These are phyloP conservation scores for Caloboletus inedulis DNA, from an alignment of 1,284 basidiomycete genomes.

Conservation along the genomic window DNA sequence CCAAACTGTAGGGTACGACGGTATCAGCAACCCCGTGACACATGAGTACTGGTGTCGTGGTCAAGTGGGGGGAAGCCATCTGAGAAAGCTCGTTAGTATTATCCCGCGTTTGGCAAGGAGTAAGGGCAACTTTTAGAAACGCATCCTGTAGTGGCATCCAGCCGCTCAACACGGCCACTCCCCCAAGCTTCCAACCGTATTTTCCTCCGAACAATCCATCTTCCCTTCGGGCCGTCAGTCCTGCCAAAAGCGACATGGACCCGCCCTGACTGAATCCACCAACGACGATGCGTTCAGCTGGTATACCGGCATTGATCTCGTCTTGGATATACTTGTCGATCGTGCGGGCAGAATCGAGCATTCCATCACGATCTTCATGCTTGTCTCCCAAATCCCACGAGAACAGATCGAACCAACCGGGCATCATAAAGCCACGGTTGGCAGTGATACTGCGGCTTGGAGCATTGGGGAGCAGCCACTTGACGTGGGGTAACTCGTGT, in stretches of 20 bases:
- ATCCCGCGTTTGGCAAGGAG: background rate
- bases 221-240: conserved; percentile 51
- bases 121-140: conserved; percentile 28
- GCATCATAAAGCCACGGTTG: conserved; percentile 62
- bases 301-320: conserved; percentile 72
- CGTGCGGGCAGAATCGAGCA: conserved; percentile 59
- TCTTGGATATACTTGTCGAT: conserved; percentile 71
- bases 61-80: conserved; percentile 57
- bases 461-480: conserved; percentile 63
- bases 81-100: conserved; percentile 28
- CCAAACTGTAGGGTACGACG: conserved; percentile 56
- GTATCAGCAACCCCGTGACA: conserved; percentile 82
- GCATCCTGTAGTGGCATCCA: conserved; percentile 61
- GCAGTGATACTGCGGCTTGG: conserved; percentile 55
- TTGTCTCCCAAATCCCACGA: conserved; percentile 58
- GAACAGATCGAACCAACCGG: conserved; percentile 79
- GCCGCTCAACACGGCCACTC: conserved; percentile 70
- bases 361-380: conserved; percentile 60
- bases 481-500: conserved; percentile 63
- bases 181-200: conserved; percentile 57
- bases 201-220: conserved; percentile 32
- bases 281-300: conserved; percentile 65
- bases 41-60: conserved; percentile 79
- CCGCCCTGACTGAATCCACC: conserved; percentile 91
- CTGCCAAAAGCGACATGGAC: conserved; percentile 73